Conservation (phyloP, 2,329 filamentous ascomycete species). For the Penicillium sp. region DNA sequence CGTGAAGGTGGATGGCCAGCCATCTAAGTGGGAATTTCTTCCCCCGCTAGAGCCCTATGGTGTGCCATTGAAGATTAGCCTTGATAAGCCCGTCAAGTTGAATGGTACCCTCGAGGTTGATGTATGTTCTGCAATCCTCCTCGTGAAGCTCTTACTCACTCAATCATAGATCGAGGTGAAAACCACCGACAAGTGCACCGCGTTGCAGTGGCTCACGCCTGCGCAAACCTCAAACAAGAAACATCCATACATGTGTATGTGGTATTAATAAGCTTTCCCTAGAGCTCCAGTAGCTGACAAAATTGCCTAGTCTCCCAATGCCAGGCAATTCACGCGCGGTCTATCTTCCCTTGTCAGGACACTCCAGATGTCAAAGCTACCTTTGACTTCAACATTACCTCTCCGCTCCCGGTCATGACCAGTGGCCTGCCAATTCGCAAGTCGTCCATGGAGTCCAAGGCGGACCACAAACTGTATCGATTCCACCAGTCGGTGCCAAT, state of each 20-base stretch:
- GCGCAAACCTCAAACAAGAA: conserved; percentile 94
- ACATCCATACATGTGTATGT: conserved; percentile 82
- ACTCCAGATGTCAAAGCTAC: conserved; percentile 98
- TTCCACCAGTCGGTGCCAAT: conserved; percentile 93
- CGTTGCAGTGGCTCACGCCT: conserved; percentile 91
- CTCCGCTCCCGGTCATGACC: conserved; percentile 83
- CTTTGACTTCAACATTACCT: conserved; percentile 83
- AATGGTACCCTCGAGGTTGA: conserved; percentile 50
- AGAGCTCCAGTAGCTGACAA: neutral
- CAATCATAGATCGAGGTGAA: conserved; percentile 61
- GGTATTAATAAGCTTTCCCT: neutral
- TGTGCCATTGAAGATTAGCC: conserved; percentile 47
- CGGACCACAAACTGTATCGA: conserved; percentile 64
- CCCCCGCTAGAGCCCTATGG: conserved; percentile 68
- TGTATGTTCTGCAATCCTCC: conserved; percentile 28
- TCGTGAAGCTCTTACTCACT: conserved; percentile 1
- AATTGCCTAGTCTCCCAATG: conserved; percentile 71
- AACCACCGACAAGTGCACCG: conserved; percentile 85
- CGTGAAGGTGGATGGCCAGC: conserved; percentile 66
- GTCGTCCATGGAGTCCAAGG: conserved; percentile 53
- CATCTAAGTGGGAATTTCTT: conserved; percentile 68
- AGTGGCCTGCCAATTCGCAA: conserved; percentile 67
- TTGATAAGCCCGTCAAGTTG: conserved; percentile 49
- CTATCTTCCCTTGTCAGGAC: conserved; percentile 94
- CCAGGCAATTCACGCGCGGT: conserved; percentile 92